Evolutionary conservation across 495 filamentous ascomycete genomes (phyloP).

Genomic region (Mycothermus thermophilus): DNA sequence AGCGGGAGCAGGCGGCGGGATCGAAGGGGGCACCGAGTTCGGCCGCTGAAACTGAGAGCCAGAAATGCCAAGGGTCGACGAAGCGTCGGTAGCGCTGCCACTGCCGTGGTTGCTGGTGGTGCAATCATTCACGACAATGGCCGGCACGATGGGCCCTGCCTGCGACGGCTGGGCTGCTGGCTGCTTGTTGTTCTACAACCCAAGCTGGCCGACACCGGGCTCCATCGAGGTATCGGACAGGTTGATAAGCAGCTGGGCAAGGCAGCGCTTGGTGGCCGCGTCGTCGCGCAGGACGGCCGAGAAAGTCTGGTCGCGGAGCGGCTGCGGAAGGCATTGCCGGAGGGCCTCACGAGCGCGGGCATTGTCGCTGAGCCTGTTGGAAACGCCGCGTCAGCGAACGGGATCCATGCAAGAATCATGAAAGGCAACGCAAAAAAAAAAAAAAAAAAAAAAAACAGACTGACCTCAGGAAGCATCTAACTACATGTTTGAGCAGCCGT

Average conservation of each 20-base stretch:
- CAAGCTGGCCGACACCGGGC: slow-evolving; percentile 21
- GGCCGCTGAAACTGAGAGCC: too few species aligned
- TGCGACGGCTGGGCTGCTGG: too few species aligned
- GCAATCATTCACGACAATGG: too few species aligned
- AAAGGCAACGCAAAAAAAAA: not conserved
- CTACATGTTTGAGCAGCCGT: slow-evolving; percentile 90
- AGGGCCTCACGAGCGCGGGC: slow-evolving; percentile 89
- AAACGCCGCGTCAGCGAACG: too few species aligned
- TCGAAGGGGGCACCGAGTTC: too few species aligned
- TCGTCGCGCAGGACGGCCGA: slow-evolving; percentile 92
- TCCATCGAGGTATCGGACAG: slow-evolving; percentile 86
- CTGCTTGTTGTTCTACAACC: slow-evolving; percentile 8
- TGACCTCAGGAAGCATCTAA: slow-evolving; percentile 88
- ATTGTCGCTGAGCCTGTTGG: slow-evolving; percentile 83
- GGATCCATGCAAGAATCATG: not conserved
- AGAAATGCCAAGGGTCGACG: too few species aligned
- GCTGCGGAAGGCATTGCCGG: slow-evolving; percentile 91
- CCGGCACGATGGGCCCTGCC: too few species aligned
- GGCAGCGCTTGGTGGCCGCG: slow-evolving; percentile 93
- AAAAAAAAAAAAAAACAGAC: not conserved
- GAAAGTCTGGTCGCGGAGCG: slow-evolving; percentile 92
- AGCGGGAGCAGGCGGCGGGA: too few species aligned
- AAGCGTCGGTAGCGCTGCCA: too few species aligned
- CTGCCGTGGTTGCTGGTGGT: too few species aligned
- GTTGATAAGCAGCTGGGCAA: slow-evolving; percentile 92